phyloP scores from a whole-genome alignment of 495 filamentous ascomycete species.

The Penicillium arizonense region DNA sequence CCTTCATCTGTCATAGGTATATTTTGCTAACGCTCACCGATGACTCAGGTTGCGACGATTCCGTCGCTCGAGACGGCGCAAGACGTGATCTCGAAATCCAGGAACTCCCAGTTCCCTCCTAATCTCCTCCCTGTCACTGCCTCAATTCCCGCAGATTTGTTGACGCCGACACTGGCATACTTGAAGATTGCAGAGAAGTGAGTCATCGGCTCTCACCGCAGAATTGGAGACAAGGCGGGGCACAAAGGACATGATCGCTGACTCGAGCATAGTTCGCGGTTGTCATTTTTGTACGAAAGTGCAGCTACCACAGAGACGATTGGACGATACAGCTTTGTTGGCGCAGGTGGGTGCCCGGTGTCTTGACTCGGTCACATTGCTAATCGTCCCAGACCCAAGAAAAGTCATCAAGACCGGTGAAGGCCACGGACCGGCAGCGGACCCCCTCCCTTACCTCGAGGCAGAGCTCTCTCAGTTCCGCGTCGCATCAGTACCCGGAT shows the following conservation, averaged over 20 bases:
- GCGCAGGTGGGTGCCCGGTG: constrained; percentile 59
- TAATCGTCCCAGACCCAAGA: constrained; percentile 58
- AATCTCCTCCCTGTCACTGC: constrained; percentile 86
- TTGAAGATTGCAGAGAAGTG: constrained; percentile 78
- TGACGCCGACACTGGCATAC: constrained; percentile 90
- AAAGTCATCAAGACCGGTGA: constrained; percentile 86
- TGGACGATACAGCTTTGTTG: constrained; percentile 92
- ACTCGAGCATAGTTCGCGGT: constrained; percentile 35
- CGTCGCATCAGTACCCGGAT: constrained; percentile 74
- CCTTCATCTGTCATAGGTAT: background rate
- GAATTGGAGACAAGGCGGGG: constrained; percentile 6
- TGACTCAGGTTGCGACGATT: constrained; percentile 37
- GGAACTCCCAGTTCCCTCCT: constrained; percentile 55
- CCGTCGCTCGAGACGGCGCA: constrained; percentile 44
- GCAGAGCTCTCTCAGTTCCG: constrained; percentile 72
- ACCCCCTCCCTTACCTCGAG: constrained; percentile 81
- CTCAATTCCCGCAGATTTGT: constrained; percentile 82
- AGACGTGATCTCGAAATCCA: constrained; percentile 52
- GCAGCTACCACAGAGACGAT: constrained; percentile 88
- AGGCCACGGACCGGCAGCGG: constrained; percentile 76
- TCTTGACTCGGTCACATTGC: constrained; percentile 1
- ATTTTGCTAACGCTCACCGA: constrained; percentile 9
- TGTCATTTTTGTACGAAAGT: constrained; percentile 87
- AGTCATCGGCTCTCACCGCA: constrained; percentile 29
- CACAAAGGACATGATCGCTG: constrained; percentile 11